Conservation (phyloP, 257 asterid genomes). For the Solanum ossicruentum region DNA sequence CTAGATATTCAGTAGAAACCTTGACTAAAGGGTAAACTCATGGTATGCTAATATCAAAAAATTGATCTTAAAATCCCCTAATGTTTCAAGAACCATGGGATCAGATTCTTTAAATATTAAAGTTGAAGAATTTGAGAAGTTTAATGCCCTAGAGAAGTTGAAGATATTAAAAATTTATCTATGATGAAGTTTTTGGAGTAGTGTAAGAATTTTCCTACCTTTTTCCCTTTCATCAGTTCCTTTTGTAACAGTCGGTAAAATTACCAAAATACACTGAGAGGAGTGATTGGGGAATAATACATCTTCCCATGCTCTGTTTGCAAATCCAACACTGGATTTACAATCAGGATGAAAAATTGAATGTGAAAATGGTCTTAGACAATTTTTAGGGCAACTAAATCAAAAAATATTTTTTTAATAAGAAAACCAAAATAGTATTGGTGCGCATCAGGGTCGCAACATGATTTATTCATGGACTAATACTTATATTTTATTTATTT, state of each 20-base stretch:
- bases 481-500: too few relatives aligned
- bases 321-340: too few relatives aligned
- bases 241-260: too few relatives aligned
- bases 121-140: conserved; percentile 34
- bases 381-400: too few relatives aligned
- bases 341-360: too few relatives aligned
- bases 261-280: too few relatives aligned
- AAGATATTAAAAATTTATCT: conserved; percentile 42
- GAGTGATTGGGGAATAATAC: fast-evolving
- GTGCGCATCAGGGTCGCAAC: too few relatives aligned
- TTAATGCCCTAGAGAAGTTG: conserved; percentile 51
- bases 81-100: conserved; percentile 18
- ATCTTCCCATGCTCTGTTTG: too few relatives aligned
- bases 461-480: too few relatives aligned
- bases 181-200: conserved; percentile 73
- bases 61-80: conserved; percentile 35
- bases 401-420: too few relatives aligned
- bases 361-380: too few relatives aligned
- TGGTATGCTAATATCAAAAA: conserved; percentile 47
- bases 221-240: background rate
- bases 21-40: conserved; percentile 25
- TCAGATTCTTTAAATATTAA: conserved; percentile 30
- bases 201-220: conserved; percentile 19
- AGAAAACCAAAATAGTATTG: too few relatives aligned
- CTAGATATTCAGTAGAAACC: conserved; percentile 28